A percentile compares a stretch with the other conserved stretches of the same genome.
Conservation (phyloP, 1,284 basidiomycete species). For the Cutaneotrichosporon sp. region DNA sequence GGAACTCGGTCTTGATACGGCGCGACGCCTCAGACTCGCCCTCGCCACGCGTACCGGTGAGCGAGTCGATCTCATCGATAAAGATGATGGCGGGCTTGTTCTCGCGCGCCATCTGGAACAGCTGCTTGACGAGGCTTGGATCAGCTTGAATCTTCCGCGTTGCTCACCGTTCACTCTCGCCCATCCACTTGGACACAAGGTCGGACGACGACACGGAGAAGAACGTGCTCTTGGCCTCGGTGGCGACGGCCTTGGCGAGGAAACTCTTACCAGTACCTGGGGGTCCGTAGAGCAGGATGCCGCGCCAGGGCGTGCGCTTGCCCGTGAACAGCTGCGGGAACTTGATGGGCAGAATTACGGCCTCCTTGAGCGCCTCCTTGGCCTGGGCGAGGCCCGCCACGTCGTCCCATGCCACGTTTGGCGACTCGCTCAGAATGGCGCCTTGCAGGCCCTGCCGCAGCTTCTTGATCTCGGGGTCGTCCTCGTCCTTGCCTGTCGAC, state of each 20-base stretch:
- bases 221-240: constrained; percentile 98
- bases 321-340: constrained; percentile 98
- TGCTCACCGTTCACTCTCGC: constrained; percentile 87
- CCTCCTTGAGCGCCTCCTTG: constrained; percentile 95
- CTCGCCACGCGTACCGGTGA: constrained; percentile 92
- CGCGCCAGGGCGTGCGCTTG: constrained; percentile 95
- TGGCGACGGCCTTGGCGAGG: constrained; percentile 96
- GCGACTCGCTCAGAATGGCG: constrained; percentile 91
- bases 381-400: constrained; percentile 93
- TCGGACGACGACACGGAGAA: constrained; percentile 95
- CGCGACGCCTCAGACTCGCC: constrained; percentile 94
- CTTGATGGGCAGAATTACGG: constrained; percentile 98
- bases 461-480: constrained; percentile 93
- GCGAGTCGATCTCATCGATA: constrained; percentile 96
- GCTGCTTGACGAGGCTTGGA: constrained; percentile 84
- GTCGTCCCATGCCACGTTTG: constrained; percentile 97
- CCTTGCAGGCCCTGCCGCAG: constrained; percentile 81
- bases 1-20: constrained; percentile 97
- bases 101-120: constrained; percentile 95
- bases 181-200: constrained; percentile 99
- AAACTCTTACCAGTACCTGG: constrained; percentile 90
- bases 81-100: constrained; percentile 98
- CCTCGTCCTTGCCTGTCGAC: constrained; percentile 70
- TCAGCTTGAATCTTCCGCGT: too few species aligned
- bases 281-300: constrained; percentile 93